Evolutionary conservation across 495 filamentous ascomycete species (phyloP).

Genomic region (Apiosordaria backusii): DNA sequence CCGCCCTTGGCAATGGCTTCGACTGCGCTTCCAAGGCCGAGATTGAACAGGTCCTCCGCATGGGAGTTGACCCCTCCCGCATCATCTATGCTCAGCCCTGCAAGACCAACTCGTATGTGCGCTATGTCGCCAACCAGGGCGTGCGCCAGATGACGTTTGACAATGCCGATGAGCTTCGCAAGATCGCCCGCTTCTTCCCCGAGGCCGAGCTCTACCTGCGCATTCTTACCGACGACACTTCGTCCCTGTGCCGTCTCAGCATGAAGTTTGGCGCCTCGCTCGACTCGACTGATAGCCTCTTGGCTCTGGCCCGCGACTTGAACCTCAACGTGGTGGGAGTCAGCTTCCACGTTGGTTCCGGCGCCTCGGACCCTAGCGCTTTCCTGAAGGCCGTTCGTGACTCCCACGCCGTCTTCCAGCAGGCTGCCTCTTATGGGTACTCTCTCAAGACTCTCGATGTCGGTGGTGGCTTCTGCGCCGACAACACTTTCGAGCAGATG

Average conservation of each 20-base stretch:
- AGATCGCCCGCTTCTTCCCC: slow-evolving; percentile 88
- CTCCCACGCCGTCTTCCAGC: slow-evolving; percentile 84
- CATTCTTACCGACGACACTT: slow-evolving; percentile 93
- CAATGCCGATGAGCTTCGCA: slow-evolving; percentile 95
- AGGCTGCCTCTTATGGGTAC: slow-evolving; percentile 73
- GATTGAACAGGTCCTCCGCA: slow-evolving; percentile 82
- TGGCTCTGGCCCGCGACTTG: slow-evolving; percentile 78
- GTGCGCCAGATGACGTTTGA: slow-evolving; percentile 99
- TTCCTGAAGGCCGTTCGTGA: slow-evolving; percentile 89
- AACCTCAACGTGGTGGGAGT: slow-evolving; percentile 94
- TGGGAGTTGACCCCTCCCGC: slow-evolving; percentile 81
- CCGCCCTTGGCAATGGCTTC: slow-evolving; percentile 86
- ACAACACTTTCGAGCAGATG: slow-evolving; percentile 81
- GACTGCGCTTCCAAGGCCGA: slow-evolving; percentile 97
- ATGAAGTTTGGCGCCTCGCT: slow-evolving; percentile 93
- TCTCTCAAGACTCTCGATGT: slow-evolving; percentile 86
- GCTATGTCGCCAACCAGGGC: slow-evolving; percentile 73
- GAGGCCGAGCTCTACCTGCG: slow-evolving; percentile 87
- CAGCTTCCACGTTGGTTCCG: slow-evolving; percentile 96
- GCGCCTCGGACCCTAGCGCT: slow-evolving; percentile 82
- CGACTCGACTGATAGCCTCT: slow-evolving; percentile 70
- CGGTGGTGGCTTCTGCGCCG: slow-evolving; percentile 84
- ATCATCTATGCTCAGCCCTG: slow-evolving; percentile 99
- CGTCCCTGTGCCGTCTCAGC: slow-evolving; percentile 87
- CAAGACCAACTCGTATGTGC: slow-evolving; percentile 97